Percentiles rank a stretch among this genome's conserved stretches.
Conservation (phyloP, 164 flowering plant species). For the Cinnamomum micranthum region DNA sequence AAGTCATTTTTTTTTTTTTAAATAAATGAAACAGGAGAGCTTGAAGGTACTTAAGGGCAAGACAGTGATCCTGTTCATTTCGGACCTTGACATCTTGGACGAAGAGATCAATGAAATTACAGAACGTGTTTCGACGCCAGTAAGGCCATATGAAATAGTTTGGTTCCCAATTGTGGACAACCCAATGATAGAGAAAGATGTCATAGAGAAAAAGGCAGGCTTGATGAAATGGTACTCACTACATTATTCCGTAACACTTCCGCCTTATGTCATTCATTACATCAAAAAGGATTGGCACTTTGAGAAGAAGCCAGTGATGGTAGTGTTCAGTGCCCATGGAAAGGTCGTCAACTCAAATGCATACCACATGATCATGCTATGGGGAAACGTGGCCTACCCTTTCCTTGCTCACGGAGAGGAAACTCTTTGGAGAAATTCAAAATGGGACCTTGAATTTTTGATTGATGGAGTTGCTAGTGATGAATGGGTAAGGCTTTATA, state of each 20-base stretch:
- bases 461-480: conserved; percentile 13
- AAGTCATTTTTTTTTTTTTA: too few species aligned
- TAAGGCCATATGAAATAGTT: conserved; percentile 61
- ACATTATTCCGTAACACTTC: conserved; percentile 36
- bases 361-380: conserved; percentile 33
- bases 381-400: conserved; percentile 36
- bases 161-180: conserved; percentile 70
- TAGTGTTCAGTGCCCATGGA: conserved; percentile 31
- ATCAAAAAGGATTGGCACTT: conserved; percentile 20
- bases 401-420: conserved; percentile 23
- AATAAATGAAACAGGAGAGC: conserved; percentile 34
- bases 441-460: conserved; percentile 31
- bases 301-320: conserved; percentile 27
- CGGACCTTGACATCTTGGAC: conserved; percentile 56
- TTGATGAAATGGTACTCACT: conserved; percentile 68
- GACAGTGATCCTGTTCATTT: conserved; percentile 62
- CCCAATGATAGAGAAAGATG: conserved; percentile 16
- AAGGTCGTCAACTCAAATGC: conserved; percentile 19
- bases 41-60: conserved; percentile 59
- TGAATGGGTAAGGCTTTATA: conserved; percentile 25
- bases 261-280: conserved; percentile 28
- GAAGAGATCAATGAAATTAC: conserved; percentile 38
- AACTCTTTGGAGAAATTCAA: conserved; percentile 24
- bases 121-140: conserved; percentile 29
- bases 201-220: background rate